phyloP scores from a whole-genome alignment of 2,329 filamentous ascomycete genomes.

The Nemania diffusa region DNA sequence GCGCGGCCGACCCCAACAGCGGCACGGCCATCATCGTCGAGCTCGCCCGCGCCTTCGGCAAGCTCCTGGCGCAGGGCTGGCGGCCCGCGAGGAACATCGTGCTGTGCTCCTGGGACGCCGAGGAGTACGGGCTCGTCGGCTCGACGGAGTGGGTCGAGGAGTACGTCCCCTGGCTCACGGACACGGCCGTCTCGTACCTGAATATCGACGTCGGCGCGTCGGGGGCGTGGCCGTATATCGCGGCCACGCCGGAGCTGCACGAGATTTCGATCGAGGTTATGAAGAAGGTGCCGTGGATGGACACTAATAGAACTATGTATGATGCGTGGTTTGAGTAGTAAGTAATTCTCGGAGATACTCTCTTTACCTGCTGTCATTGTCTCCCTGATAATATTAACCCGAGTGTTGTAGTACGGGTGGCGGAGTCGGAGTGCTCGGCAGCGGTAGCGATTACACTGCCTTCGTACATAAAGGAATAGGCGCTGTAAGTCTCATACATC shows the following conservation, averaged over 20 bases:
- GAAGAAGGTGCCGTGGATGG: conserved; percentile 69
- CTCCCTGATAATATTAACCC: neutral
- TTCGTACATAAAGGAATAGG: conserved; percentile 67
- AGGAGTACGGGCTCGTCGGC: conserved; percentile 83
- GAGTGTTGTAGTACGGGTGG: conserved; percentile 51
- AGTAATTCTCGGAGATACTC: neutral
- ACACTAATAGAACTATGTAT: conserved; percentile 53
- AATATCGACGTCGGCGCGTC: conserved; percentile 78
- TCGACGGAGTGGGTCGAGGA: conserved; percentile 91
- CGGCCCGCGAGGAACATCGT: conserved; percentile 82
- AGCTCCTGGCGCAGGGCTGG: conserved; percentile 78
- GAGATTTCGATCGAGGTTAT: conserved; percentile 71
- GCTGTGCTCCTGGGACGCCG: conserved; percentile 76
- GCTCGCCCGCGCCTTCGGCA: conserved; percentile 76
- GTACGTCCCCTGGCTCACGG: conserved; percentile 77
- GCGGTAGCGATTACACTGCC: conserved; percentile 74
- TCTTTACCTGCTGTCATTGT: neutral
- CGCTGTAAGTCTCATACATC: conserved; percentile 45
- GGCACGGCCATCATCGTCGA: conserved; percentile 82
- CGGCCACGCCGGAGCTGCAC: conserved; percentile 74
- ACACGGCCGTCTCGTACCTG: conserved; percentile 78
- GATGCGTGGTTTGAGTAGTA: conserved; percentile 54
- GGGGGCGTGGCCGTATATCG: conserved; percentile 67
- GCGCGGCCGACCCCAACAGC: conserved; percentile 84
- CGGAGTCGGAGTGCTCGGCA: conserved; percentile 68